A percentile compares a stretch with the other conserved stretches of the same genome.
Evolutionary conservation across 495 filamentous ascomycete genomes (phyloP).

Genomic region (Glonium stellatum): DNA sequence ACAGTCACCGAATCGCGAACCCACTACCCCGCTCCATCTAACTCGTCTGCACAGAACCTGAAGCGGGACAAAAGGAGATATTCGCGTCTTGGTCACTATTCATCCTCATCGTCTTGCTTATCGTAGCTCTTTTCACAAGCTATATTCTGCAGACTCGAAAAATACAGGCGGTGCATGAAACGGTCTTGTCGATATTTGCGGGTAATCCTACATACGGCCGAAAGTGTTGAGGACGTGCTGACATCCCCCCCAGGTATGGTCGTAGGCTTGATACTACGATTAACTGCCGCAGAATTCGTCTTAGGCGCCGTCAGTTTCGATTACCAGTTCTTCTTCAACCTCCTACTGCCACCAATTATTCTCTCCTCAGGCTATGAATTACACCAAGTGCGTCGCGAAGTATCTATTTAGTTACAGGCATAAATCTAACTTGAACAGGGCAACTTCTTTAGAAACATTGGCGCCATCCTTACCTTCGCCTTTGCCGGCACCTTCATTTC

Average conservation of each 20-base stretch:
- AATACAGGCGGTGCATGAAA: constrained; percentile 96
- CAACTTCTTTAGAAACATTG: constrained; percentile 98
- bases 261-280: constrained; percentile 79
- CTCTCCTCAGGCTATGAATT: constrained; percentile 94
- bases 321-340: constrained; percentile 98
- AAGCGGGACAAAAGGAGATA: constrained; percentile 76
- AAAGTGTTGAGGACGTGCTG: constrained; percentile 2
- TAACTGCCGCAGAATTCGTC: constrained; percentile 71
- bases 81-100: constrained; percentile 94
- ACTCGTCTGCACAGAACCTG: constrained; percentile 38
- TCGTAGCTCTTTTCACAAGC: constrained; percentile 90
- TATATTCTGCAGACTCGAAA: constrained; percentile 92
- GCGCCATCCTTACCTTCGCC: constrained; percentile 95
- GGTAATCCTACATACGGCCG: constrained; percentile 47
- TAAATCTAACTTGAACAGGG: constrained; percentile 39
- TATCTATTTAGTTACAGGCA: not conserved
- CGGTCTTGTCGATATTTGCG: constrained; percentile 95
- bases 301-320: constrained; percentile 87
- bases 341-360: constrained; percentile 95
- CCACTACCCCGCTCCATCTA: constrained; percentile 8
- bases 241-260: constrained; percentile 67
- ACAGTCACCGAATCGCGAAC: not conserved
- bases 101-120: constrained; percentile 87
- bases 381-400: constrained; percentile 56
- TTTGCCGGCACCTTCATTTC: constrained; percentile 98